Evolutionary conservation across 306 rosid species (phyloP).

Genomic region (Ammopiptanthus mongolicus): DNA sequence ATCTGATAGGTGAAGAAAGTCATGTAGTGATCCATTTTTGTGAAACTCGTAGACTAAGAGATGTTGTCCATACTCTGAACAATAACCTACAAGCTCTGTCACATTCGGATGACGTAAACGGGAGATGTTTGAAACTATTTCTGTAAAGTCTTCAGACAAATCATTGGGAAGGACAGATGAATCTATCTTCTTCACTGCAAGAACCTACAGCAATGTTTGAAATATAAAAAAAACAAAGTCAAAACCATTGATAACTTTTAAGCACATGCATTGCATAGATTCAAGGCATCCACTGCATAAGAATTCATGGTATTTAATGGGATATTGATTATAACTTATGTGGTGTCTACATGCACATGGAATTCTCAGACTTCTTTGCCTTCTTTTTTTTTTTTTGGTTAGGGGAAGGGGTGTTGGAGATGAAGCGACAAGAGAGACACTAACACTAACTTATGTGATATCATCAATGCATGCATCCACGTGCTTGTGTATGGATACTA

Average conservation of each 20-base stretch:
- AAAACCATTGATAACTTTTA: constrained; percentile 14
- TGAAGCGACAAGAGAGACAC: not conserved
- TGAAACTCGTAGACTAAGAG: constrained; percentile 83
- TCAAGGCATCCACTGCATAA: not conserved
- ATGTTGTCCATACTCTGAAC: constrained; percentile 90
- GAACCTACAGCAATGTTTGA: constrained; percentile 49
- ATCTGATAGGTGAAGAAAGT: constrained; percentile 81
- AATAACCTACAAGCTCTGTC: constrained; percentile 89
- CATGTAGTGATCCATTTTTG: constrained; percentile 80
- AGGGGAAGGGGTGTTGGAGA: not conserved
- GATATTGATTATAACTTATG: not conserved
- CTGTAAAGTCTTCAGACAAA: constrained; percentile 61
- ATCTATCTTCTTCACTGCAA: constrained; percentile 93
- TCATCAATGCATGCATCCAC: not conserved
- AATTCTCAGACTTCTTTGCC: not conserved
- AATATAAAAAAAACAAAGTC: not conserved
- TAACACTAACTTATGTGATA: not conserved
- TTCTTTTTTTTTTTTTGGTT: not conserved
- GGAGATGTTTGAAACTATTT: constrained; percentile 69
- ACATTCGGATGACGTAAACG: constrained; percentile 85
- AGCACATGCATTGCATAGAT: not conserved
- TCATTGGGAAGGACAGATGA: constrained; percentile 59
- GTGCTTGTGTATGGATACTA: not conserved
- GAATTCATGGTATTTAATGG: not conserved
- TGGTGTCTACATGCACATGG: not conserved